Evolutionary conservation across 2,329 filamentous ascomycete species (phyloP).

Genomic region (Xylogone sp.): DNA sequence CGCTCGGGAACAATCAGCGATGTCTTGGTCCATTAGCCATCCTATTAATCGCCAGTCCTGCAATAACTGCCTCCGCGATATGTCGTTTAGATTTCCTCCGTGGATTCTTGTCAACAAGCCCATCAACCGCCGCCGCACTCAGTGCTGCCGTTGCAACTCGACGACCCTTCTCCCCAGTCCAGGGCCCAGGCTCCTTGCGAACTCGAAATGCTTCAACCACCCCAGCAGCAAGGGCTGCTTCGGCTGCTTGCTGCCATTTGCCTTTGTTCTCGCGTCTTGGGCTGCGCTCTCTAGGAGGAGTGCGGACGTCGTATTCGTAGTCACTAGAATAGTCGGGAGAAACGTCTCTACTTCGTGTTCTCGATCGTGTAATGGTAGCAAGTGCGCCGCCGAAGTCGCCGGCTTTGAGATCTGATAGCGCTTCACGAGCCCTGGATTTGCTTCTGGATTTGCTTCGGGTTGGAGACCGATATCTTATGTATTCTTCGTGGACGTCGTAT

Average conservation of each 20-base stretch:
- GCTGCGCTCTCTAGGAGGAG: neutral
- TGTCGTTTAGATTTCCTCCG: neutral
- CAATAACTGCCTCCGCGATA: neutral
- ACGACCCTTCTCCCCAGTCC: constrained; percentile 45
- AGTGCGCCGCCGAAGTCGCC: neutral
- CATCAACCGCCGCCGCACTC: constrained; percentile 45
- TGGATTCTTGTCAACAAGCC: constrained; percentile 30
- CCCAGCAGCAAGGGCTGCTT: constrained; percentile 39
- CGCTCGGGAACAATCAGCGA: no score
- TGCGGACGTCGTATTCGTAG: neutral
- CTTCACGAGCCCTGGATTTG: neutral
- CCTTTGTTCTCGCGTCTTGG: neutral
- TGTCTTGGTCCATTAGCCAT: neutral
- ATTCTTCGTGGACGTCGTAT: no score
- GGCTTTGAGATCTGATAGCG: neutral
- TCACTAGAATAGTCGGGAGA: no score
- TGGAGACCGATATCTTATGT: neutral
- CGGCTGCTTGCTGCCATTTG: constrained; percentile 22
- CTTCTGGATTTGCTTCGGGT: no score
- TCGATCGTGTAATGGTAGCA: neutral
- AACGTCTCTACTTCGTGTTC: neutral
- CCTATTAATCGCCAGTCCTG: neutral
- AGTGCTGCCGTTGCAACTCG: constrained; percentile 46
- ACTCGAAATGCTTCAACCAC: constrained; percentile 45
- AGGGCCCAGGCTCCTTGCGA: constrained; percentile 40